Conservation (phyloP, 805 yeast species). For the Kregervanrija delftensis region DNA sequence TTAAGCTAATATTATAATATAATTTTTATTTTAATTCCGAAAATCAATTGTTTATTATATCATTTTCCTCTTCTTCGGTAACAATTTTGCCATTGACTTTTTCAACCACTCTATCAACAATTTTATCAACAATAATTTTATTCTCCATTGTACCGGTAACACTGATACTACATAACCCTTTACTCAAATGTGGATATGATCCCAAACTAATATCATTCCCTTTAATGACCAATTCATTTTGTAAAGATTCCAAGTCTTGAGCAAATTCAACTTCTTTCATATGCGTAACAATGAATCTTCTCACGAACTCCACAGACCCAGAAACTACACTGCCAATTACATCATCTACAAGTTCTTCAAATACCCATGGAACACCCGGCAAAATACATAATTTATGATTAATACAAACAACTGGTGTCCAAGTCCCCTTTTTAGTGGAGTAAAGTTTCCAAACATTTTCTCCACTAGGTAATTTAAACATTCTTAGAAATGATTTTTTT, state of each 20-base stretch:
- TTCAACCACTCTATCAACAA: slow-evolving; percentile 35
- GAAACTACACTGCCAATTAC: too few species aligned
- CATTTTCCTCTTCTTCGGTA: slow-evolving; percentile 48
- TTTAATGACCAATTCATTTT: slow-evolving; percentile 34
- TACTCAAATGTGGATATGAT: slow-evolving; percentile 73
- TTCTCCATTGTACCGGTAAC: slow-evolving; percentile 52
- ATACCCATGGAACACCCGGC: slow-evolving; percentile 82
- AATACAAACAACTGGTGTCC: slow-evolving; percentile 84
- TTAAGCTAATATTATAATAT: too few species aligned
- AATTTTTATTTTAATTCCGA: too few species aligned
- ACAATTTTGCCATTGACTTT: slow-evolving; percentile 45
- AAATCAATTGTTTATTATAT: neutral
- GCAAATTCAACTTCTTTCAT: slow-evolving; percentile 65
- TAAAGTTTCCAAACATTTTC: slow-evolving; percentile 37
- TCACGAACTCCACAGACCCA: slow-evolving; percentile 18
- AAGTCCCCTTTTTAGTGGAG: slow-evolving; percentile 38
- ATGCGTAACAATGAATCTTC: slow-evolving; percentile 58
- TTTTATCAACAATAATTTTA: slow-evolving; percentile 29
- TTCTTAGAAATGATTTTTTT: slow-evolving; percentile 55
- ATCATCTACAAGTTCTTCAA: slow-evolving; percentile 43
- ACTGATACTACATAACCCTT: slow-evolving; percentile 63
- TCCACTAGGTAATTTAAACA: slow-evolving; percentile 67
- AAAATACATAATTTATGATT: slow-evolving; percentile 58
- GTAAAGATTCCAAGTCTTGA: slow-evolving; percentile 39
- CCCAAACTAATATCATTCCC: slow-evolving; percentile 56